Conservation (phyloP, 371 early-diverging fungal species). For the Paraphysoderma sedebokerense region DNA sequence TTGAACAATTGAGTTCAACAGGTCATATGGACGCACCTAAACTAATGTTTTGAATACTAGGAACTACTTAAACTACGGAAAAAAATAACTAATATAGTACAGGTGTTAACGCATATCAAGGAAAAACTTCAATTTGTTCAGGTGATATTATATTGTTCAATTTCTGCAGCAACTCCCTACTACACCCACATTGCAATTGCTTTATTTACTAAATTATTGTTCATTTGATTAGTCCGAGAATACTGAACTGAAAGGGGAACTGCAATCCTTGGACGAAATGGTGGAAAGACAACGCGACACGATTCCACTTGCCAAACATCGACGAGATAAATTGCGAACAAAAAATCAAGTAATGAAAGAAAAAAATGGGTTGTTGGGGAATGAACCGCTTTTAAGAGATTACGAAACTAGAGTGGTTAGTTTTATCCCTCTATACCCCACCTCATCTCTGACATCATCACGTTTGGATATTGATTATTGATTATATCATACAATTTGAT, state of each 20-base stretch:
- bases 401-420: conserved; percentile 27
- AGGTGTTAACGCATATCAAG: conserved; percentile 32
- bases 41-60: conserved; percentile 5
- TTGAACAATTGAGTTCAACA: not conserved
- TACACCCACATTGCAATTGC: not conserved
- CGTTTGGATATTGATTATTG: too few species aligned
- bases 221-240: conserved; percentile 10
- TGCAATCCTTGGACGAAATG: conserved; percentile 16
- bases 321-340: conserved; percentile 13
- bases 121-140: conserved; percentile 32
- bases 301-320: conserved; percentile 18
- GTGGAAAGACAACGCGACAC: conserved; percentile 17
- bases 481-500: too few species aligned
- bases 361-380: conserved; percentile 27
- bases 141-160: too few species aligned
- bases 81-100: conserved; percentile 31
- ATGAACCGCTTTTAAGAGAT: conserved; percentile 19
- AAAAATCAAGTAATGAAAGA: conserved; percentile 15
- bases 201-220: not conserved
- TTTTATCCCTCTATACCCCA: too few species aligned
- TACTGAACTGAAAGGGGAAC: conserved; percentile 7
- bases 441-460: too few species aligned
- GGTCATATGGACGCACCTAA: not conserved
- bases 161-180: not conserved
- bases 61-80: conserved; percentile 32